phyloP scores from a whole-genome alignment of 108 stramenopile species.

The Licmophora abbreviata region DNA sequence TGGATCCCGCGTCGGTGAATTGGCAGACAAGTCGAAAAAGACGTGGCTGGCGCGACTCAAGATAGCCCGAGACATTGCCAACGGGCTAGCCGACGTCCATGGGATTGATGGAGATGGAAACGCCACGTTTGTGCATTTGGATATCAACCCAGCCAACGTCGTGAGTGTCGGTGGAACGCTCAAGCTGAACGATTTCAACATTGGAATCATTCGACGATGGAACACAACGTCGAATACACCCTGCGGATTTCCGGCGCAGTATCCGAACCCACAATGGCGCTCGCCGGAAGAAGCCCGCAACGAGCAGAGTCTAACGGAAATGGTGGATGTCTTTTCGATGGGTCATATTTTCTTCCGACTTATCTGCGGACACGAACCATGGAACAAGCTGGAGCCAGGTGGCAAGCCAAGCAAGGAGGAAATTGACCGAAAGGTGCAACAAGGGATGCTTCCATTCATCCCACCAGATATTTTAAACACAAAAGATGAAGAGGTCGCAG shows the following conservation, averaged over 20 bases:
- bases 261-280: conserved; percentile 68
- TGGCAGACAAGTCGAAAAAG: conserved; percentile 55
- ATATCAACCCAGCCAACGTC: conserved; percentile 70
- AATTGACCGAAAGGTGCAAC: conserved; percentile 33
- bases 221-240: conserved; percentile 44
- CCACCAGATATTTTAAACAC: conserved; percentile 35
- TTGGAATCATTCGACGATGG: conserved; percentile 58
- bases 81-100: conserved; percentile 58
- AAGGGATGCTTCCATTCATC: conserved; percentile 43
- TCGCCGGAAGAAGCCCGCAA: conserved; percentile 68
- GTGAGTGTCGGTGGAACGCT: conserved; percentile 45
- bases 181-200: conserved; percentile 76
- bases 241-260: conserved; percentile 64
- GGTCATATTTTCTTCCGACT: conserved; percentile 72
- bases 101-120: conserved; percentile 57
- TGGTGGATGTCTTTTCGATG: conserved; percentile 71
- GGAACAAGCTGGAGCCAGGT: conserved; percentile 59
- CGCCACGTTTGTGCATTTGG: conserved; percentile 65
- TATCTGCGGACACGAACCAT: conserved; percentile 66
- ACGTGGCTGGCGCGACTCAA: conserved; percentile 33
- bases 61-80: conserved; percentile 58
- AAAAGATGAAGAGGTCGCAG: conserved; percentile 37
- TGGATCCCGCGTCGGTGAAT: conserved; percentile 41
- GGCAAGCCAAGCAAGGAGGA: conserved; percentile 42
- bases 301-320: conserved; percentile 52